phyloP scores from a whole-genome alignment of 805 yeast genomes.

The Zygosaccharomyces rouxii region DNA sequence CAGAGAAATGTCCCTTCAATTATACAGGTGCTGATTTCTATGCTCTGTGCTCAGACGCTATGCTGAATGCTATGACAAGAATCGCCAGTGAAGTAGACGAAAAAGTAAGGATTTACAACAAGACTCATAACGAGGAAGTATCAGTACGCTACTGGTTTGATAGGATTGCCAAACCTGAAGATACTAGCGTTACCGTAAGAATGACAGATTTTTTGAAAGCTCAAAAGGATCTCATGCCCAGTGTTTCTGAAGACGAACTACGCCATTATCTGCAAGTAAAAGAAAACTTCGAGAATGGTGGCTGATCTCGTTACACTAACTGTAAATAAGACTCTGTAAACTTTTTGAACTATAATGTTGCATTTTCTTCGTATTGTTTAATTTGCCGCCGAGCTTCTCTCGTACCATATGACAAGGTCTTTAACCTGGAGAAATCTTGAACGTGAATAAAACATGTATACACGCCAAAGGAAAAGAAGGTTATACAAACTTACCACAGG shows the following conservation, averaged over 20 bases:
- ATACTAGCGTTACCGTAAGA: slow-evolving; percentile 62
- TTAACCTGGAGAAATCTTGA: background rate
- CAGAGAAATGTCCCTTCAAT: slow-evolving; percentile 75
- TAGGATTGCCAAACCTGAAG: slow-evolving; percentile 61
- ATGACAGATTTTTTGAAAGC: slow-evolving; percentile 78
- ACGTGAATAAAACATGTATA: background rate
- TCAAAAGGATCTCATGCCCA: slow-evolving; percentile 64
- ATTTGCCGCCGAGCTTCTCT: background rate
- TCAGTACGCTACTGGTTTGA: slow-evolving; percentile 90
- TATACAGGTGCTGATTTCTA: slow-evolving; percentile 98
- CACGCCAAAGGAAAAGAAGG: slow-evolving; percentile 1
- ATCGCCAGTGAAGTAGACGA: slow-evolving; percentile 72
- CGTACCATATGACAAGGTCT: background rate
- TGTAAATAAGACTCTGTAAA: background rate
- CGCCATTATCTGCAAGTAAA: slow-evolving; percentile 77
- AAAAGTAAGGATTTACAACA: slow-evolving; percentile 53
- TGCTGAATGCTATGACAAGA: slow-evolving; percentile 94
- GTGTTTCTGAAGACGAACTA: slow-evolving; percentile 84
- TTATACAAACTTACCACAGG: background rate
- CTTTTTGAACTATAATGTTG: background rate
- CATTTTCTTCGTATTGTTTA: background rate
- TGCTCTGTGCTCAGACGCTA: slow-evolving; percentile 91
- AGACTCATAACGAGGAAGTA: slow-evolving; percentile 41
- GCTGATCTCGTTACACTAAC: background rate
- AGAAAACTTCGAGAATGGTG: slow-evolving; percentile 57